Conservation (phyloP, 1,284 basidiomycete genomes). For the Fomitopsis schrenkii region DNA sequence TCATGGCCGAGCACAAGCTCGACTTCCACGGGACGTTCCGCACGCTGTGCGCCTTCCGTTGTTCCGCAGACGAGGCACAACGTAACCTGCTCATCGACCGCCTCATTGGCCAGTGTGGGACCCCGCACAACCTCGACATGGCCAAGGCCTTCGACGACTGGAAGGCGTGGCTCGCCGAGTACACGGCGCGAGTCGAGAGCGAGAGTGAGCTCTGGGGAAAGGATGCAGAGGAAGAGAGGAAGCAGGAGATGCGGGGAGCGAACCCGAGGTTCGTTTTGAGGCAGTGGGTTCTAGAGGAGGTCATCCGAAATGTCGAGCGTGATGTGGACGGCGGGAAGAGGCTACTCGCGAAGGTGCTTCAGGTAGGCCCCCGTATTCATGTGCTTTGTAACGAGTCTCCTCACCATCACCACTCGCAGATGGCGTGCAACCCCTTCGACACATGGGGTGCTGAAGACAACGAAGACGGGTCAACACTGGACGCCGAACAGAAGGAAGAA, state of each 20-base stretch:
- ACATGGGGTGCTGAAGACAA: constrained; percentile 71
- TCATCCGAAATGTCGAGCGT: constrained; percentile 69
- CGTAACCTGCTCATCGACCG: constrained; percentile 40
- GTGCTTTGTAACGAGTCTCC: constrained; percentile 5
- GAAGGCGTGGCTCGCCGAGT: constrained; percentile 66
- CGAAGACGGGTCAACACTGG: constrained; percentile 38
- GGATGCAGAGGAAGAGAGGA: constrained; percentile 39
- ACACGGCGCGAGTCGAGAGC: constrained; percentile 55
- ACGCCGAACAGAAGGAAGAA: constrained; percentile 66
- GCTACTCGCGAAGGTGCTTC: constrained; percentile 70
- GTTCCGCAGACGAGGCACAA: constrained; percentile 32
- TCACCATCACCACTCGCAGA: constrained; percentile 38
- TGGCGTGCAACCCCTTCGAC: constrained; percentile 79
- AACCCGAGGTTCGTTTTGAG: constrained; percentile 90
- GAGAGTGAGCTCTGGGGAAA: constrained; percentile 44
- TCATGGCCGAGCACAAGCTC: constrained; percentile 67
- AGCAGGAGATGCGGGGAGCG: constrained; percentile 41
- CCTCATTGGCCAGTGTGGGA: constrained; percentile 46
- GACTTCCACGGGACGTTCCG: constrained; percentile 88
- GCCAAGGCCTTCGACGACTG: constrained; percentile 45
- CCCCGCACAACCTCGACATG: constrained; percentile 39
- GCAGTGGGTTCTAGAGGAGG: constrained; percentile 92
- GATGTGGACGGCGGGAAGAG: constrained; percentile 56
- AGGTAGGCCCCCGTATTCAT: constrained; percentile 38
- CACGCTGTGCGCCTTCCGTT: constrained; percentile 59